phyloP scores from a whole-genome alignment of 2,329 filamentous ascomycete species.

The Sclerotinia subarctica region DNA sequence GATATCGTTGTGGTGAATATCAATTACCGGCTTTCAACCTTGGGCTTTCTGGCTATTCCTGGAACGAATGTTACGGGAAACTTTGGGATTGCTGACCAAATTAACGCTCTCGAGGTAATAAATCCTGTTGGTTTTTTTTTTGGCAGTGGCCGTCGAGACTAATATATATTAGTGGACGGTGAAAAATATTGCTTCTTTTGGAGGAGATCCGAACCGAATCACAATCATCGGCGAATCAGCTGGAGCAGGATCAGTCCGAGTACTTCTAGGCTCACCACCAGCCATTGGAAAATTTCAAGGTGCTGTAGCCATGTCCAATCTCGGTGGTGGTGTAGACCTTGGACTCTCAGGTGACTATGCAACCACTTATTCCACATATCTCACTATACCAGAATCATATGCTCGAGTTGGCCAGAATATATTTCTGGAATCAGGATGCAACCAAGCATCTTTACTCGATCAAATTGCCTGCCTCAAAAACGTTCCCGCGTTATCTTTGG shows the following conservation, averaged over 20 bases:
- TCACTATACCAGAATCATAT: conserved; percentile 50
- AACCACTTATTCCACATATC: conserved; percentile 53
- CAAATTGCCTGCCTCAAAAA: conserved; percentile 48
- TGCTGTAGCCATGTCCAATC: conserved; percentile 49
- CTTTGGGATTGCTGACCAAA: conserved; percentile 51
- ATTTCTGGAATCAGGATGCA: conserved; percentile 48
- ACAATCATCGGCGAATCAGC: conserved; percentile 52
- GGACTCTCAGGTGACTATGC: conserved; percentile 48
- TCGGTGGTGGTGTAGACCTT: conserved; percentile 50
- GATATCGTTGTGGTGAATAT: conserved; percentile 35
- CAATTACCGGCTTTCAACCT: conserved; percentile 34
- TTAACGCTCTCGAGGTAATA: conserved; percentile 45
- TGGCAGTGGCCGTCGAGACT: not conserved
- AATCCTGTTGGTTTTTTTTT: not conserved
- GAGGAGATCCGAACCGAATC: conserved; percentile 47
- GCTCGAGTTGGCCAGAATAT: conserved; percentile 47
- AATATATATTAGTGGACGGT: conserved; percentile 44
- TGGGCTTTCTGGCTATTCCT: conserved; percentile 46
- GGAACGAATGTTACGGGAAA: conserved; percentile 52
- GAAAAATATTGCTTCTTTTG: conserved; percentile 45
- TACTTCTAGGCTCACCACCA: conserved; percentile 47
- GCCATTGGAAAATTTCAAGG: conserved; percentile 48
- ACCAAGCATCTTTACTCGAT: conserved; percentile 40
- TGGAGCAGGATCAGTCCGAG: conserved; percentile 49
- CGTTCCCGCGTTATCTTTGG: conserved; percentile 42